These are phyloP conservation scores for Pleoardoris graminearum DNA, from an alignment of 2,329 filamentous ascomycete genomes.

Conservation along the genomic window DNA sequence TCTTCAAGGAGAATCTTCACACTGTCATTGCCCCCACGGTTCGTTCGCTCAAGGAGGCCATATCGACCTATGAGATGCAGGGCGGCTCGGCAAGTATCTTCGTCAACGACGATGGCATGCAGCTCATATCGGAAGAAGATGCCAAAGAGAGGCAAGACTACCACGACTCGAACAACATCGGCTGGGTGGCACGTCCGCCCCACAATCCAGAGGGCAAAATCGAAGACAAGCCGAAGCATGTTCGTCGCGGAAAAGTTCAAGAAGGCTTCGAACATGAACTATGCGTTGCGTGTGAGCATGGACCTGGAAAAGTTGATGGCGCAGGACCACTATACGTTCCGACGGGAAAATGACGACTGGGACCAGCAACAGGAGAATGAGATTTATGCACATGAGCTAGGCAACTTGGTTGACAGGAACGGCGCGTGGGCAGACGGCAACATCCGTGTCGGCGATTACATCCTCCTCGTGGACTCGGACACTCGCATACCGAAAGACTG, in stretches of 20 bases:
- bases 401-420: conserved; percentile 65
- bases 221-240: conserved; percentile 23
- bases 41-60: conserved; percentile 72
- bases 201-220: conserved; percentile 38
- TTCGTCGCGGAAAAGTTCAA: conserved; percentile 44
- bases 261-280: conserved; percentile 74
- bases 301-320: conserved; percentile 64
- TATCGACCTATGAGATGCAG: conserved; percentile 56
- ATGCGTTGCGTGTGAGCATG: conserved; percentile 64
- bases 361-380: conserved; percentile 42
- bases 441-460: conserved; percentile 83
- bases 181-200: conserved; percentile 54
- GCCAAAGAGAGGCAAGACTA: conserved; percentile 51
- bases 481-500: conserved; percentile 66
- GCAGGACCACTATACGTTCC: conserved; percentile 14
- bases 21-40: conserved; percentile 78
- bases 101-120: conserved; percentile 70
- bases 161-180: conserved; percentile 56
- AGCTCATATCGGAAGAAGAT: conserved; percentile 57
- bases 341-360: conserved; percentile 26
- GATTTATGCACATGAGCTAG: conserved; percentile 48
- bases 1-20: conserved; percentile 81
- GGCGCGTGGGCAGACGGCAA: conserved; percentile 79
- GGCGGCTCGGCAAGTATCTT: conserved; percentile 71
- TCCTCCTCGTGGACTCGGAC: conserved; percentile 61